Percentiles rank a stretch among this genome's conserved stretches.
Evolutionary conservation across 148 eudicot genomes (phyloP).

Genomic region (Rhododendron simsii): DNA sequence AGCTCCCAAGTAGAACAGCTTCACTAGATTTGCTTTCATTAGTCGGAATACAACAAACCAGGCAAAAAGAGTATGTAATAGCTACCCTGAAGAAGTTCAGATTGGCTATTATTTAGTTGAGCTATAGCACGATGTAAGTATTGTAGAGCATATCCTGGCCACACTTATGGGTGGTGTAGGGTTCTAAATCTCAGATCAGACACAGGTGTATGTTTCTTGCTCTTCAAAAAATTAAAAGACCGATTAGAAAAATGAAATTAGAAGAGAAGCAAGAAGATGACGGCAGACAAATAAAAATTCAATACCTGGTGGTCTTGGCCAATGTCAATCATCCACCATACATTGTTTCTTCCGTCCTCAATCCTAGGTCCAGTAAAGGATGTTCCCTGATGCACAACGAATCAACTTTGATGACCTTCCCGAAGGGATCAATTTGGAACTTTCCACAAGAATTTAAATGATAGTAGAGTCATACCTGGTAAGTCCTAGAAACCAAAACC

Average conservation of each 20-base stretch:
- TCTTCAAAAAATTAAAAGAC: background rate
- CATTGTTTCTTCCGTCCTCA: conserved; percentile 65
- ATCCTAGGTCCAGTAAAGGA: conserved; percentile 78
- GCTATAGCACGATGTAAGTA: background rate
- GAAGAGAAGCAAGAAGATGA: background rate
- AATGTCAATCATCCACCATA: conserved; percentile 93
- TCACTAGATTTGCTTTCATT: background rate
- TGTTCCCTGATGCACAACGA: conserved; percentile 52
- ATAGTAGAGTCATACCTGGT: conserved; percentile 51
- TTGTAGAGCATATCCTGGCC: background rate
- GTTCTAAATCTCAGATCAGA: background rate
- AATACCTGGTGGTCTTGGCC: conserved; percentile 84
- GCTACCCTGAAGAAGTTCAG: background rate
- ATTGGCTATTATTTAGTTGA: background rate
- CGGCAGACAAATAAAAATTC: background rate
- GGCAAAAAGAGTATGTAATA: background rate
- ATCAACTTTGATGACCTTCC: background rate
- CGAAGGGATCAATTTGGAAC: background rate
- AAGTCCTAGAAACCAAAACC: conserved; percentile 78
- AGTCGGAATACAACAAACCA: background rate
- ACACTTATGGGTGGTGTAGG: background rate
- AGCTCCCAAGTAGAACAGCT: background rate
- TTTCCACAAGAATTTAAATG: background rate
- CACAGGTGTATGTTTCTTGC: background rate
- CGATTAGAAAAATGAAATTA: no score